Percentiles rank a stretch among this genome's conserved stretches.
Evolutionary conservation across 257 asterid genomes (phyloP).

Genomic region (Solanum tarapatanum): DNA sequence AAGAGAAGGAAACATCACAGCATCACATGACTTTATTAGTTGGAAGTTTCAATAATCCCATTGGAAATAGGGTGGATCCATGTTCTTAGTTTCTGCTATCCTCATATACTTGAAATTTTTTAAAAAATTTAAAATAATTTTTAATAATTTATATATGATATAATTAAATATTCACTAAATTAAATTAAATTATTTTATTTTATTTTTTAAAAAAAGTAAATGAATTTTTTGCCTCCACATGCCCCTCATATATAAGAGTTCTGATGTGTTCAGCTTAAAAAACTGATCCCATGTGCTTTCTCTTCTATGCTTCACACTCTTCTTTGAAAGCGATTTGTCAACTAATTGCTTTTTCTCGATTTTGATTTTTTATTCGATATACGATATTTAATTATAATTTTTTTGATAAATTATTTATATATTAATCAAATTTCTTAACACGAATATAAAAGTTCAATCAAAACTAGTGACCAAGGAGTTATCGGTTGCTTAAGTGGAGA

Average conservation of each 20-base stretch:
- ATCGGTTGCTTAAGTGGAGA: neutral
- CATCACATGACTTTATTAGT: constrained; percentile 56
- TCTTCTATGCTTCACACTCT: constrained; percentile 37
- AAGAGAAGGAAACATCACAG: constrained; percentile 32
- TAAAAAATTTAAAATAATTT: rapidly evolving
- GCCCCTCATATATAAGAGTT: constrained; percentile 19
- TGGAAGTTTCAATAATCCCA: constrained; percentile 31
- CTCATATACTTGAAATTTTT: neutral
- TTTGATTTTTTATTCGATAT: neutral
- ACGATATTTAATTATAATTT: neutral
- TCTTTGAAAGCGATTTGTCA: constrained; percentile 53
- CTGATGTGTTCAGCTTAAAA: constrained; percentile 22
- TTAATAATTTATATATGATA: neutral
- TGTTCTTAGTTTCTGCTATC: constrained; percentile 27
- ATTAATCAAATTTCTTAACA: neutral
- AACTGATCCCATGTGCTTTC: constrained; percentile 50
- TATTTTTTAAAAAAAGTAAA: neutral
- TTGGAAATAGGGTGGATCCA: constrained; percentile 49
- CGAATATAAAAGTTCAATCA: neutral
- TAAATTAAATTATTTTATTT: neutral
- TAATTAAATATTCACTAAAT: neutral
- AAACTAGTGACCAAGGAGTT: neutral
- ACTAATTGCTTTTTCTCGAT: constrained; percentile 14
- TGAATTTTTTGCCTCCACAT: constrained; percentile 44
- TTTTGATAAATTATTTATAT: neutral